These are phyloP conservation scores for Macrolepiota fuliginosa DNA, from an alignment of 768 basidiomycete species.

Conservation along the genomic window DNA sequence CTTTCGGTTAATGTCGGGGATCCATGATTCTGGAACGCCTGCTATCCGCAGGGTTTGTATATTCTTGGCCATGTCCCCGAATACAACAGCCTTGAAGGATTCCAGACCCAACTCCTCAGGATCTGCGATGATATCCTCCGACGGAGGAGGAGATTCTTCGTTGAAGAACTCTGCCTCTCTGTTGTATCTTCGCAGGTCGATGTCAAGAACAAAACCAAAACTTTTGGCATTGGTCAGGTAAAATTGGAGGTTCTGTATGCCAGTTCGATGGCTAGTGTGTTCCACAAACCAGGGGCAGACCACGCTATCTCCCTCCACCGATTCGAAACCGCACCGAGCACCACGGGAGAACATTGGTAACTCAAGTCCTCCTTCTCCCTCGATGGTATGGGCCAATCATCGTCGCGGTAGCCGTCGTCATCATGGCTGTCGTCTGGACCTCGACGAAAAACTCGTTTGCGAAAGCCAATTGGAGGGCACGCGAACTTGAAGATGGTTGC, in stretches of 20 bases:
- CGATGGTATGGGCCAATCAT: neutral
- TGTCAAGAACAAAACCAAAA: neutral
- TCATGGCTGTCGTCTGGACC: neutral
- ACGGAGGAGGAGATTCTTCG: neutral
- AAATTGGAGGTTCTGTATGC: neutral
- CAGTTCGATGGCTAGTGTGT: neutral
- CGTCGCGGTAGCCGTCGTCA: neutral
- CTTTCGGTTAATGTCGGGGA: neutral
- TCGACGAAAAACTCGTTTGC: neutral
- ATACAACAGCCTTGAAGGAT: neutral
- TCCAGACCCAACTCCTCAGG: neutral
- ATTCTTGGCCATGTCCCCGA: neutral
- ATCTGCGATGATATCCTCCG: neutral
- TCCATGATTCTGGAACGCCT: neutral
- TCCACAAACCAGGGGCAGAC: neutral
- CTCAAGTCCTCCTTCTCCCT: neutral
- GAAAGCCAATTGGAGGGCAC: neutral
- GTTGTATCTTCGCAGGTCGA: neutral
- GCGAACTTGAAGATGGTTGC: neutral
- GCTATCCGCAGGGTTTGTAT: neutral
- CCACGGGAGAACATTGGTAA: neutral
- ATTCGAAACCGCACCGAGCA: neutral
- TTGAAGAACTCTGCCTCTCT: neutral
- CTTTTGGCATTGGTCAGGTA: neutral
- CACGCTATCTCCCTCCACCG: neutral